These are phyloP conservation scores for Kondoa malvinella DNA, from an alignment of 768 basidiomycete species.

Conservation along the genomic window DNA sequence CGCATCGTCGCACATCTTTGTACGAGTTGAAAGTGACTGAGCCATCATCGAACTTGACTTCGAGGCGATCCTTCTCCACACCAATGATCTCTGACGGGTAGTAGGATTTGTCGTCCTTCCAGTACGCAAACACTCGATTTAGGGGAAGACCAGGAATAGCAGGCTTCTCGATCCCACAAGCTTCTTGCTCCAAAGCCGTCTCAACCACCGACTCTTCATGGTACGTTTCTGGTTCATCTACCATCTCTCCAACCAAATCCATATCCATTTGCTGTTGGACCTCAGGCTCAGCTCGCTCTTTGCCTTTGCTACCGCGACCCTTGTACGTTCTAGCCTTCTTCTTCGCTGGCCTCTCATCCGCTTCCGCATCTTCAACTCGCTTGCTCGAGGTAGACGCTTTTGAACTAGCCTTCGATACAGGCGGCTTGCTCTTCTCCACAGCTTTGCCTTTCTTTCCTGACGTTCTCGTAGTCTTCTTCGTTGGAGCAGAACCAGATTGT, in stretches of 20 bases:
- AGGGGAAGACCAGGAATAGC: slow-evolving; percentile 8
- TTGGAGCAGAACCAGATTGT: neutral
- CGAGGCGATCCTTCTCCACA: slow-evolving; percentile 31
- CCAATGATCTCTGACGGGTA: slow-evolving; percentile 21
- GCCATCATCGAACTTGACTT: slow-evolving; percentile 52
- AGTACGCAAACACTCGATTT: slow-evolving; percentile 40
- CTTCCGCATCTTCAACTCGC: neutral
- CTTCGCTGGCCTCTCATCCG: neutral
- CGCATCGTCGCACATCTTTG: slow-evolving; percentile 42
- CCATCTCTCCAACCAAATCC: neutral
- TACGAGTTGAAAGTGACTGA: slow-evolving; percentile 39
- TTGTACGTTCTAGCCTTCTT: neutral
- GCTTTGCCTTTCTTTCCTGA: neutral
- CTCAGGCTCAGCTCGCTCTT: neutral
- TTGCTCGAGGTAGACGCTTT: no score
- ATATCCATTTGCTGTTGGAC: neutral
- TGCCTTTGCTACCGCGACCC: neutral
- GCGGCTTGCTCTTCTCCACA: neutral
- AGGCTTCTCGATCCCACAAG: neutral
- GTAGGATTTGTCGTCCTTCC: slow-evolving; percentile 40
- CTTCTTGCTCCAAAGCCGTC: neutral
- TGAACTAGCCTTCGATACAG: neutral
- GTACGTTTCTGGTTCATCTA: neutral
- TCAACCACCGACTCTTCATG: neutral
- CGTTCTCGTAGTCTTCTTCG: neutral